Percentiles rank a stretch among this genome's conserved stretches.
Conservation (phyloP, 768 basidiomycete species). For the Termitomyces sp. region DNA sequence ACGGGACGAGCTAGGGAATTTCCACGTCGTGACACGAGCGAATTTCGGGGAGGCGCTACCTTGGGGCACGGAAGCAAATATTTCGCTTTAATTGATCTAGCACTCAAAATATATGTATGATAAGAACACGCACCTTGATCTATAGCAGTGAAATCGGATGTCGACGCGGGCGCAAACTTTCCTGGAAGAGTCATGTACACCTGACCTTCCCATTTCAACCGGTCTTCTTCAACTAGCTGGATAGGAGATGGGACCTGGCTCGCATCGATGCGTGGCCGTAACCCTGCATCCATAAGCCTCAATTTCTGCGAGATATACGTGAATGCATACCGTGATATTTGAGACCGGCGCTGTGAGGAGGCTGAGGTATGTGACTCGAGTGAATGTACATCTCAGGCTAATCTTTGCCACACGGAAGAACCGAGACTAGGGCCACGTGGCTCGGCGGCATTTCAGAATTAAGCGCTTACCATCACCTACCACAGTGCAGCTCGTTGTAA, state of each 20-base stretch:
- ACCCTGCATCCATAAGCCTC: slow-evolving; percentile 37
- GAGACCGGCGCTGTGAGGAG: slow-evolving; percentile 62
- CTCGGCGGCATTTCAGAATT: neutral
- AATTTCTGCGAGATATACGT: neutral
- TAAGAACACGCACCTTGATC: slow-evolving; percentile 63
- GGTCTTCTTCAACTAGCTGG: slow-evolving; percentile 72
- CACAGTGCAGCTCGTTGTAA: neutral
- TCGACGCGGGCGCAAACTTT: slow-evolving; percentile 72
- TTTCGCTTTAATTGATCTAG: neutral
- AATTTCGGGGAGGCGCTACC: slow-evolving; percentile 91
- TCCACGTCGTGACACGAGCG: slow-evolving; percentile 86
- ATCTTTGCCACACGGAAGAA: neutral
- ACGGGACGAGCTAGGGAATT: slow-evolving; percentile 73
- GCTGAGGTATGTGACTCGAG: slow-evolving; percentile 56
- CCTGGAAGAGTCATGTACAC: slow-evolving; percentile 55
- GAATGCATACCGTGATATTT: slow-evolving; percentile 34
- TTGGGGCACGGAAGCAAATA: slow-evolving; percentile 14
- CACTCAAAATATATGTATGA: neutral
- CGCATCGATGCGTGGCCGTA: slow-evolving; percentile 79
- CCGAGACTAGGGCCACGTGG: neutral
- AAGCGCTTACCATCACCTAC: too few relatives aligned
- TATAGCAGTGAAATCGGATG: slow-evolving; percentile 81
- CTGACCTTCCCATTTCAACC: slow-evolving; percentile 69
- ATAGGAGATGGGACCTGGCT: slow-evolving; percentile 90
- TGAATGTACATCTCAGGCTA: slow-evolving; percentile 32